Evolutionary conservation across 352 stramenopile genomes (phyloP).

Genomic region (Phytophthora constricta): DNA sequence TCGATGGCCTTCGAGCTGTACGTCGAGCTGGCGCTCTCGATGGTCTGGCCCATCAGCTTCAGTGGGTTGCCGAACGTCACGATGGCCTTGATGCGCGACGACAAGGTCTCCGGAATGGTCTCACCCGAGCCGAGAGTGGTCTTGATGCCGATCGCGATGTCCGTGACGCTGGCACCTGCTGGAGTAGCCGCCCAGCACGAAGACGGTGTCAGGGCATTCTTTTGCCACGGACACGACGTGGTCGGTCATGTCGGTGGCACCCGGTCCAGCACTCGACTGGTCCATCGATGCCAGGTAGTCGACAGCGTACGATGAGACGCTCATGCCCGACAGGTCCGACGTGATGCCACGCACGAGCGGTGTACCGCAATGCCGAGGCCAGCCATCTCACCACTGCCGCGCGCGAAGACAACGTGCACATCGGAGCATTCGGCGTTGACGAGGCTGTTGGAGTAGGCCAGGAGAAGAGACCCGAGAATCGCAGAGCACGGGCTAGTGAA

Average conservation of each 20-base stretch:
- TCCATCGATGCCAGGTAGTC: slow-evolving; percentile 28
- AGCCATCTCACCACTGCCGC: slow-evolving; percentile 30
- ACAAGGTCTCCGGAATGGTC: slow-evolving; percentile 25
- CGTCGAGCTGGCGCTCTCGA: slow-evolving; percentile 25
- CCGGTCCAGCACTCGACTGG: slow-evolving; percentile 28
- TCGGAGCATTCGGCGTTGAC: slow-evolving; percentile 25
- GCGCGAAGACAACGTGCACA: slow-evolving; percentile 35
- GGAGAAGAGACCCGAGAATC: slow-evolving; percentile 2
- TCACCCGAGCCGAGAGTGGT: slow-evolving; percentile 30
- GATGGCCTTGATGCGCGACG: slow-evolving; percentile 39
- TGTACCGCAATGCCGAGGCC: slow-evolving; percentile 35
- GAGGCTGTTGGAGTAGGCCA: slow-evolving; percentile 1
- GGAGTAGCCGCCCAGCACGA: slow-evolving; percentile 42
- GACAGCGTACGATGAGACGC: slow-evolving; percentile 40
- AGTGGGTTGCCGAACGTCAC: slow-evolving; percentile 48
- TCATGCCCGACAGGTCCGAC: slow-evolving; percentile 29
- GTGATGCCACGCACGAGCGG: slow-evolving; percentile 36
- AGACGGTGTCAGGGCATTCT: slow-evolving; percentile 40
- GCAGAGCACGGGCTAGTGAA: slow-evolving; percentile 5
- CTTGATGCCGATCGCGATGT: slow-evolving; percentile 40
- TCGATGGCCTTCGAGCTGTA: slow-evolving; percentile 31
- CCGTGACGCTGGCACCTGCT: slow-evolving; percentile 37
- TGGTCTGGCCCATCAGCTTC: slow-evolving; percentile 33
- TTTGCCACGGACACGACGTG: slow-evolving; percentile 33
- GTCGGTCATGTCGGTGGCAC: slow-evolving; percentile 44